Conservation (phyloP, 768 basidiomycete genomes). For the Suillus sp. region DNA sequence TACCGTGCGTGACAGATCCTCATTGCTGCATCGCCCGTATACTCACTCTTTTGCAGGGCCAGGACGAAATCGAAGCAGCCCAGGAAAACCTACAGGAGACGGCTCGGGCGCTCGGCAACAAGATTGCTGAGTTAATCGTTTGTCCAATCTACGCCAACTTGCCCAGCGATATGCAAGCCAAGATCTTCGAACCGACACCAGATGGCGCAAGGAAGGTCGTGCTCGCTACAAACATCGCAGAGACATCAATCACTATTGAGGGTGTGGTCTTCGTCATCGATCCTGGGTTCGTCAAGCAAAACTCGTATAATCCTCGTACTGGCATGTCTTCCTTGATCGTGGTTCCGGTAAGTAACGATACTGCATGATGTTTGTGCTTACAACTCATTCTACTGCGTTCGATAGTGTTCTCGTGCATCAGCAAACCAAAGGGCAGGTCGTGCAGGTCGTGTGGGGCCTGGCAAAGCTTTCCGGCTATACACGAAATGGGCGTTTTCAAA, state of each 20-base stretch:
- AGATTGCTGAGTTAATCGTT: conserved; percentile 90
- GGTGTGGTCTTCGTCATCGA: conserved; percentile 99
- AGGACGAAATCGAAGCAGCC: conserved; percentile 98
- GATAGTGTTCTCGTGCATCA: conserved; percentile 92
- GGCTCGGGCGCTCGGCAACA: conserved; percentile 91
- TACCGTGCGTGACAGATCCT: conserved; percentile 56
- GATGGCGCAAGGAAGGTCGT: conserved; percentile 97
- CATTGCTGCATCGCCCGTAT: conserved; percentile 1
- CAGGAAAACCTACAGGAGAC: conserved; percentile 97
- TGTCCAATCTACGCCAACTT: conserved; percentile 99
- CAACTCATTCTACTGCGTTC: conserved; percentile 6
- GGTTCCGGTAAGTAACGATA: conserved; percentile 73
- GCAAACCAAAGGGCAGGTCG: conserved; percentile 97
- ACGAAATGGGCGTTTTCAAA: conserved; percentile 98
- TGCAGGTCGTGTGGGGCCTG: conserved; percentile 96
- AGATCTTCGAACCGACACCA: conserved; percentile 99
- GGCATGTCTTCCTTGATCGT: conserved; percentile 98
- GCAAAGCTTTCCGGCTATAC: conserved; percentile 97
- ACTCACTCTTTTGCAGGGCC: conserved; percentile 53
- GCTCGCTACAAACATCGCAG: conserved; percentile 98
- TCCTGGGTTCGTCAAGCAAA: conserved; percentile 99
- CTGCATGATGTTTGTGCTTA: conserved; percentile 5
- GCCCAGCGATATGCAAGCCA: conserved; percentile 99
- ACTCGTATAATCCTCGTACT: conserved; percentile 96
- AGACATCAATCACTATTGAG: conserved; percentile 98